Percentiles rank a stretch among this genome's conserved stretches.
These are phyloP conservation scores for Podospora conica DNA, from an alignment of 495 filamentous ascomycete species.

Conservation along the genomic window DNA sequence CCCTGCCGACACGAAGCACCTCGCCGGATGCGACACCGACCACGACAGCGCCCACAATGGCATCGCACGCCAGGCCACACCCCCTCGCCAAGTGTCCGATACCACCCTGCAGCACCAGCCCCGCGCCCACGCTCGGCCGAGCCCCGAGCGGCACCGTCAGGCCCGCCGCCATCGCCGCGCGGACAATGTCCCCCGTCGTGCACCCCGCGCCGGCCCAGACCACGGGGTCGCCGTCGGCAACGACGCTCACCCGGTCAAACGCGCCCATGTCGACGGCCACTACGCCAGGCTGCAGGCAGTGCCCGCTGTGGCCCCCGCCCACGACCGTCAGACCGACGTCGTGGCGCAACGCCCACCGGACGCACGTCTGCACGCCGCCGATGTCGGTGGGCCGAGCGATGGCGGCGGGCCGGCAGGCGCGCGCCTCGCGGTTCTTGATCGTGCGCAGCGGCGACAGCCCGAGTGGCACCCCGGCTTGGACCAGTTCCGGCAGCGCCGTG, in stretches of 20 bases:
- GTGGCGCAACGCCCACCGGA: conserved; percentile 54
- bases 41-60: conserved; percentile 53
- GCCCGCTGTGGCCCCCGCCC: conserved; percentile 55
- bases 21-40: conserved; percentile 50
- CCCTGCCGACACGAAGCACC: conserved; percentile 44
- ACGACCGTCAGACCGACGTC: conserved; percentile 45
- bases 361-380: conserved; percentile 49
- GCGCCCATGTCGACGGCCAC: conserved; percentile 54
- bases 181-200: conserved; percentile 52
- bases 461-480: conserved; percentile 39
- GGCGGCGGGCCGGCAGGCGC: conserved; percentile 38
- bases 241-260: conserved; percentile 49
- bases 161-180: conserved; percentile 42
- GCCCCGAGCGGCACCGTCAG: conserved; percentile 54
- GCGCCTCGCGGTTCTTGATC: conserved; percentile 51
- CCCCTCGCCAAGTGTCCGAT: conserved; percentile 55
- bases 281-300: conserved; percentile 50
- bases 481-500: conserved; percentile 44
- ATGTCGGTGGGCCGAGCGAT: conserved; percentile 46
- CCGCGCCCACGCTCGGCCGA: conserved; percentile 57
- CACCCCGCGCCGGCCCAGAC: conserved; percentile 50
- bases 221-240: conserved; percentile 31
- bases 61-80: conserved; percentile 55
- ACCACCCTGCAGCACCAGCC: conserved; percentile 59
- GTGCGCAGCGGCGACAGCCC: conserved; percentile 22